A percentile compares a stretch with the other conserved stretches of the same genome.
Conservation (phyloP, 345 rosid genomes). For the Gynandropsis gynandra region DNA sequence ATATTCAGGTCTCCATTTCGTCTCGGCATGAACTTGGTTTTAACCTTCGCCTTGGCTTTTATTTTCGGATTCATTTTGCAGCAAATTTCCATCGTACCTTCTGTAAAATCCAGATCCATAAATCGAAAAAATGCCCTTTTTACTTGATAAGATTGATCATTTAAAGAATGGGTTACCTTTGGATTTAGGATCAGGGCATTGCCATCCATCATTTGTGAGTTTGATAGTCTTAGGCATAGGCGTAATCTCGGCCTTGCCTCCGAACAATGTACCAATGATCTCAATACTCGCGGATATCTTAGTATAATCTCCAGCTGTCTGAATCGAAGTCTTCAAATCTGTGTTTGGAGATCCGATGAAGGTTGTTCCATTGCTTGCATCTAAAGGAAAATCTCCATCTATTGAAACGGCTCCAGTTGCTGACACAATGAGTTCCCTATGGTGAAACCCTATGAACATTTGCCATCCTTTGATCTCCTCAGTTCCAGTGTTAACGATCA, state of each 20-base stretch:
- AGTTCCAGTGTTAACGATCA: conserved; percentile 38
- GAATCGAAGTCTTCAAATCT: conserved; percentile 51
- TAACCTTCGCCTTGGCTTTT: conserved; percentile 25
- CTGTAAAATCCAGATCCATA: conserved; percentile 22
- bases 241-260: conserved; percentile 32
- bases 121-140: not conserved
- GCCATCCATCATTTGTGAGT: conserved; percentile 42
- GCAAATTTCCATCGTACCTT: conserved; percentile 43
- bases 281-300: conserved; percentile 43
- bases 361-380: conserved; percentile 48
- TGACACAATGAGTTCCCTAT: conserved; percentile 46
- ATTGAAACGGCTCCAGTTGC: conserved; percentile 31
- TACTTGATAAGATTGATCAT: not conserved
- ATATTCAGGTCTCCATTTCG: conserved; percentile 47
- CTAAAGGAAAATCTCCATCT: conserved; percentile 47
- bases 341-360: conserved; percentile 37
- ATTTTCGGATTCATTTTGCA: conserved; percentile 47
- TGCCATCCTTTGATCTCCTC: conserved; percentile 55
- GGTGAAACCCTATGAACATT: conserved; percentile 48
- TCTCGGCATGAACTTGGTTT: conserved; percentile 33
- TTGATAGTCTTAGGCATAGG: conserved; percentile 57
- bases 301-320: conserved; percentile 52
- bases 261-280: conserved; percentile 55
- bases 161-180: conserved; percentile 26
- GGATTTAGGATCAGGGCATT: conserved; percentile 40